phyloP scores from a whole-genome alignment of 1,284 basidiomycete species.

The Phylloboletellus chloephorus region DNA sequence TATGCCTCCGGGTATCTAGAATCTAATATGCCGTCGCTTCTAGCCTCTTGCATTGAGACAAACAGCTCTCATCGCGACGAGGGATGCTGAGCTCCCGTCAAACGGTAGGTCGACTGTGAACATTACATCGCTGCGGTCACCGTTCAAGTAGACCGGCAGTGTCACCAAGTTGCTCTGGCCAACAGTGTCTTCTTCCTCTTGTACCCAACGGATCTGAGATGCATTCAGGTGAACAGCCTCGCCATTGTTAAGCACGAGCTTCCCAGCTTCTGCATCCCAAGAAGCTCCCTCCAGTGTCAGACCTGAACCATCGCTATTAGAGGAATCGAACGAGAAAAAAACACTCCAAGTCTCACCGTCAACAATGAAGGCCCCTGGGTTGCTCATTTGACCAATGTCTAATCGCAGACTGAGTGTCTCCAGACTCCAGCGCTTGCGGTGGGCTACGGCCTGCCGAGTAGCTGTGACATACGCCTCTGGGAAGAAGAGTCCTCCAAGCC shows the following conservation, averaged over 20 bases:
- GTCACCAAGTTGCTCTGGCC: slow-evolving; percentile 50
- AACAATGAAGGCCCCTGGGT: slow-evolving; percentile 73
- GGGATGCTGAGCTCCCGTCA: slow-evolving; percentile 53
- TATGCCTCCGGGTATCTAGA: slow-evolving; percentile 17
- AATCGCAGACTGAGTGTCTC: slow-evolving; percentile 82
- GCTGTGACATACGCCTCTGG: slow-evolving; percentile 94
- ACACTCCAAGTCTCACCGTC: slow-evolving; percentile 57
- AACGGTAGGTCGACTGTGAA: slow-evolving; percentile 83
- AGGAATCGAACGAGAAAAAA: slow-evolving; percentile 1
- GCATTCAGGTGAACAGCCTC: slow-evolving; percentile 69
- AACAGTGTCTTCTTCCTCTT: slow-evolving; percentile 45
- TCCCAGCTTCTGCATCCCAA: slow-evolving; percentile 53
- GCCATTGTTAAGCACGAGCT: slow-evolving; percentile 76
- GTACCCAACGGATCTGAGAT: slow-evolving; percentile 84
- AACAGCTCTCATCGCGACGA: slow-evolving; percentile 76
- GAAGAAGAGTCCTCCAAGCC: slow-evolving; percentile 91
- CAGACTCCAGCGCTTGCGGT: slow-evolving; percentile 84
- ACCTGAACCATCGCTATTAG: slow-evolving; percentile 44
- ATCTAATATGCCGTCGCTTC: slow-evolving; percentile 10
- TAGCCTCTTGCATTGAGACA: slow-evolving; percentile 73
- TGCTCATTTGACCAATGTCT: slow-evolving; percentile 73
- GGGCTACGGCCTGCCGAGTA: slow-evolving; percentile 87
- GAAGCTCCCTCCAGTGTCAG: slow-evolving; percentile 81
- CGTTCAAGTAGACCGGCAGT: slow-evolving; percentile 89
- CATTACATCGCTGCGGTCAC: slow-evolving; percentile 82